phyloP scores from a whole-genome alignment of 2,329 filamentous ascomycete genomes.

The Xylariaceae sp. region DNA sequence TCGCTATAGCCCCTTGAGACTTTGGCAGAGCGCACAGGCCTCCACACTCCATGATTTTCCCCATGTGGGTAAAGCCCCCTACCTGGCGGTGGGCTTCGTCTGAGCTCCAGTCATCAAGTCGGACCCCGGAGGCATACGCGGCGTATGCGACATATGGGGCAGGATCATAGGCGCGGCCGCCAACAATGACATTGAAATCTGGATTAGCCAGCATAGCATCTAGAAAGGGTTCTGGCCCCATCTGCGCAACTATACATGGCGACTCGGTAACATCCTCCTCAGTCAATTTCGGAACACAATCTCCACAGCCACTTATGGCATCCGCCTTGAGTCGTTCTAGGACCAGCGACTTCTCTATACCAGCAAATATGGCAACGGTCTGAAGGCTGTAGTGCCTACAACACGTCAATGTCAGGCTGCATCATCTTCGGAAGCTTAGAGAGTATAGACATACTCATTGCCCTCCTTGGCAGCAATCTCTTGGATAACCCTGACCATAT shows the following conservation, averaged over 20 bases:
- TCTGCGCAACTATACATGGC: slow-evolving; percentile 49
- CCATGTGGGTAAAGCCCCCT: slow-evolving; percentile 57
- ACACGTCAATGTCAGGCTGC: background rate
- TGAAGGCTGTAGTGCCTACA: slow-evolving; percentile 41
- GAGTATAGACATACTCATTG: slow-evolving; percentile 24
- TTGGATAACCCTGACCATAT: slow-evolving; percentile 49
- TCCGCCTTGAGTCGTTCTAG: slow-evolving; percentile 23
- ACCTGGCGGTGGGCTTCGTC: slow-evolving; percentile 25
- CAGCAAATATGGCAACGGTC: slow-evolving; percentile 48
- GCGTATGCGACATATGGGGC: slow-evolving; percentile 50
- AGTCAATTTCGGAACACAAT: slow-evolving; percentile 49
- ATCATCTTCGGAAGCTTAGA: background rate
- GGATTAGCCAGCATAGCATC: slow-evolving; percentile 41
- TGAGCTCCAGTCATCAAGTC: slow-evolving; percentile 15
- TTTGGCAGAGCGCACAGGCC: slow-evolving; percentile 56
- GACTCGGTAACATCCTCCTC: slow-evolving; percentile 47
- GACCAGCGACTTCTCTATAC: slow-evolving; percentile 43
- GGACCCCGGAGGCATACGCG: slow-evolving; percentile 35
- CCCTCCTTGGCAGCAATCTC: slow-evolving; percentile 43
- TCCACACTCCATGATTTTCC: slow-evolving; percentile 63
- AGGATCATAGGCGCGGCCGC: slow-evolving; percentile 52
- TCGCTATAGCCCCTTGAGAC: slow-evolving; percentile 49
- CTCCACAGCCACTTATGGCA: slow-evolving; percentile 47
- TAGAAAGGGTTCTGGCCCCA: slow-evolving; percentile 52
- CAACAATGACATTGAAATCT: slow-evolving; percentile 53